Evolutionary conservation across 148 eudicot genomes (phyloP), one percentile per base, ranked within the genome.

Genomic region (Fagopyrum homotropicum): DNA sequence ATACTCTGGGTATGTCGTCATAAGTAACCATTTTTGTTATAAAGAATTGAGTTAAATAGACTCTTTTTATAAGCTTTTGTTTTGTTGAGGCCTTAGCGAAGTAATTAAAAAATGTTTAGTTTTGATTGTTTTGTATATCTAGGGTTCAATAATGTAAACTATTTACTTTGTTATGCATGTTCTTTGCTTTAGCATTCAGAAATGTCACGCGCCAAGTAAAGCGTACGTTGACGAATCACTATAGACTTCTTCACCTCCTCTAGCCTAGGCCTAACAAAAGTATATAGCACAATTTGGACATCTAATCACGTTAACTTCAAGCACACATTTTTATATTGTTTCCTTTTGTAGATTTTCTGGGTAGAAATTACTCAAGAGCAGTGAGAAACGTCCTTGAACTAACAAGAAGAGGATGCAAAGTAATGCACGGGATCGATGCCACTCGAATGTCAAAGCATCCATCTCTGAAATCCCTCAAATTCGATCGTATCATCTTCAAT

Each of bases 401-500:
- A 5, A 29, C 69, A 77, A 35, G 45, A 49, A 63, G 63, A 48
- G 79, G 79, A 0, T 52, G 79, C 72, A 48, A 9, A 3, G 80
- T 84, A 17, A 7, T 84, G 61, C 81, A 84, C 44, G 72, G 66
- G 17, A 75, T 84, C 44, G 81, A 82, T 74, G 84, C 76, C 1
- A 19, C 73, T 14, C 70, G 45, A 22, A 81, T 84, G 79, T 16
- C 61, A 43, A 51, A 15, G 22, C 80, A 73, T 79, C 74, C 73
- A 17, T 14, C 22, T 4, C 19, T 84, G 3, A 49, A 30, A n/a
- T 4, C 19, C 22, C 64, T 8, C 72, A 71, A 74, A 60, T 84
- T 84, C 22, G 74, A 84, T 50, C 35, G 73, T 4, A 79, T 81
- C 5, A 45, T 84, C 61, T 84, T 69, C 56, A 84, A 81, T 69